These are phyloP conservation scores for Neurospora sublineolata DNA, from an alignment of 495 filamentous ascomycete genomes.

Conservation along the genomic window DNA sequence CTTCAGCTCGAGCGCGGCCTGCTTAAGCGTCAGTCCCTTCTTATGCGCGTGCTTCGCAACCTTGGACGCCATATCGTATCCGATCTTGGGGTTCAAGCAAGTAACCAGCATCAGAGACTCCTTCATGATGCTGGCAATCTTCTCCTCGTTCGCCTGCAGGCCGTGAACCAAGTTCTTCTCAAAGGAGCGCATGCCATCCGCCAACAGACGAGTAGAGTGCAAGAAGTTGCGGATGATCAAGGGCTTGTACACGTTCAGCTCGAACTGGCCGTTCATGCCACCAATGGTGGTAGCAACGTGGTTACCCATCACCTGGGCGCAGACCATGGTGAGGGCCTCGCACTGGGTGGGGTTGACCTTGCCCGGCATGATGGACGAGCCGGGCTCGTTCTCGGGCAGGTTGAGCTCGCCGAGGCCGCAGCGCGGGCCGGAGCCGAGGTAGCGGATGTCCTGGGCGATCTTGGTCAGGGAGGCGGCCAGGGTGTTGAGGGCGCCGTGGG, in stretches of 20 bases:
- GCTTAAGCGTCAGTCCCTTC: conserved; percentile 87
- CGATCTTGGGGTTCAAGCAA: conserved; percentile 96
- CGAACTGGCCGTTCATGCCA: conserved; percentile 96
- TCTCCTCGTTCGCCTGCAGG: conserved; percentile 82
- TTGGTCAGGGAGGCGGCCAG: conserved; percentile 89
- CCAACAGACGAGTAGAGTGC: conserved; percentile 75
- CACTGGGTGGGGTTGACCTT: conserved; percentile 99
- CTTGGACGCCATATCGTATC: conserved; percentile 96
- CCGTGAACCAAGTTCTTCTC: conserved; percentile 85
- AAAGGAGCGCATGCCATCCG: conserved; percentile 89
- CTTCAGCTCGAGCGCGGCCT: conserved; percentile 87
- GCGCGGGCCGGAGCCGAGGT: conserved; percentile 88
- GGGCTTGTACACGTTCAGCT: conserved; percentile 98
- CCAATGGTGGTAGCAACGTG: conserved; percentile 82
- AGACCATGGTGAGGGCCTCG: conserved; percentile 96
- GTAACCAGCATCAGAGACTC: conserved; percentile 95
- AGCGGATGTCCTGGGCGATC: conserved; percentile 95
- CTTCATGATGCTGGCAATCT: conserved; percentile 77
- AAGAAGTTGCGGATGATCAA: conserved; percentile 89
- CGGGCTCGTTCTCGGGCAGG: conserved; percentile 96
- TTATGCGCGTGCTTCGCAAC: conserved; percentile 99
- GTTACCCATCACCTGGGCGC: conserved; percentile 96
- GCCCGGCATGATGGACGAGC: conserved; percentile 95
- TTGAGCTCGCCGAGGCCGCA: conserved; percentile 89
- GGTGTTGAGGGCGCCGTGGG: conserved; percentile 85